Evolutionary conservation across 202 grass and related monocot genomes (phyloP), one percentile per base, ranked within the genome.

Genomic region (Hordeum pubiflorum): DNA sequence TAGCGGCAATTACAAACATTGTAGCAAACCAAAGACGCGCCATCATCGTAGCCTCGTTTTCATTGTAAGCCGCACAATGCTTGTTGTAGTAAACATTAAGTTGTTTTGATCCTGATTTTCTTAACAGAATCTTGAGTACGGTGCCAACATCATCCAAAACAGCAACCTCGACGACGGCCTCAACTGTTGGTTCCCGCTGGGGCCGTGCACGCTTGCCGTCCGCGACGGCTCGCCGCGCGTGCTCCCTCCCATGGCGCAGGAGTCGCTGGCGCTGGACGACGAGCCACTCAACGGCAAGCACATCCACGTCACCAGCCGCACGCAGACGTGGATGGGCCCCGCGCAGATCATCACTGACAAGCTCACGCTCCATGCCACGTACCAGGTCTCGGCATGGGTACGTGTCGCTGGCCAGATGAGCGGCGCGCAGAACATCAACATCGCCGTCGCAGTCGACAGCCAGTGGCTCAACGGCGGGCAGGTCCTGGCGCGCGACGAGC

Each of bases 261-360:
- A 94, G 46, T 92, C 94, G 0, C 88, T 97, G 6, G 52, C 75
- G 5, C 72, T 78, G 17, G 80, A 75, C 24, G 89, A 83, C 26
- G 86, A 89, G 75, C 86, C 87, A 7, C 68, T 97, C 26, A 97
- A 87, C 39, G 94, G 94, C 12, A 84, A 86, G 58, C 87, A 91
- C 84, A 94, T 97, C 79, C 84, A 89, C 52, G 82, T 84, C 69
- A 91, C 92, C 3, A 86, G 84, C 68, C 92, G 94, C 50, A 91
- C 86, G 21, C 90, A 94, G 84, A 80, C 88, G 13, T 97, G 94
- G 94, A 94, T 94, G 94, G 92, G 94, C 72, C 94, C 90, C 0
- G 86, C 91, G 0, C 92, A 94, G 74, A 78, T 83, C 69, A 78
- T 97, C 79, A 97, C 94, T 0, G 90, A 94, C 88, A 92, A 86